Percentiles rank a stretch among this genome's conserved stretches.
Conservation (phyloP, 352 stramenopile genomes). For the Pythium rishiriense region DNA sequence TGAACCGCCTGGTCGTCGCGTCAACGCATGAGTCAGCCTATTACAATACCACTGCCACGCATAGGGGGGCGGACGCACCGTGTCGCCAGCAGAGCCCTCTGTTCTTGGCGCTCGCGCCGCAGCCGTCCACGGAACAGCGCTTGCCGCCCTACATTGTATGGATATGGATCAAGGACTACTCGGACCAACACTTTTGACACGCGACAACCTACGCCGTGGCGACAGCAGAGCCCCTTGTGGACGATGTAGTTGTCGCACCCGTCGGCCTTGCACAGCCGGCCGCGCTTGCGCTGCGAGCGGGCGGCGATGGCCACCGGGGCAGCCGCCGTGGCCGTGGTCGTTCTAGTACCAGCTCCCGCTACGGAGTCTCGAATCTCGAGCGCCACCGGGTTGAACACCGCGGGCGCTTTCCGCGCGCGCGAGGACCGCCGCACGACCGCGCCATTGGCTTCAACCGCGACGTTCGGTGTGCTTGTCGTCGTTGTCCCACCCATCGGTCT, state of each 20-base stretch:
- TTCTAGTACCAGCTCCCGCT: background rate
- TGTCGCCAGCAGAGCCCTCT: slow-evolving; percentile 48
- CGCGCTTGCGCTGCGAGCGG: background rate
- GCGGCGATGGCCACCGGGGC: background rate
- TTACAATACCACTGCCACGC: too few relatives aligned
- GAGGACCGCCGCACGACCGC: too few relatives aligned
- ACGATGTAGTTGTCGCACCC: slow-evolving; percentile 47
- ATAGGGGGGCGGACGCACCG: too few relatives aligned
- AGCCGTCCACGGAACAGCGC: slow-evolving; percentile 40
- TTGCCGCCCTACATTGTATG: slow-evolving; percentile 54
- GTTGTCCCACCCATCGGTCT: too few relatives aligned
- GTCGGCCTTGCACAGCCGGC: slow-evolving; percentile 30
- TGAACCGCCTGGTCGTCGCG: slow-evolving; percentile 19
- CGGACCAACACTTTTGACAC: background rate
- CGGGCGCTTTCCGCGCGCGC: too few relatives aligned
- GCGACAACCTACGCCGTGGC: slow-evolving; percentile 32
- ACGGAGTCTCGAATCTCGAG: too few relatives aligned
- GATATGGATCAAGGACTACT: too few relatives aligned
- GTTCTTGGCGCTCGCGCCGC: slow-evolving; percentile 38
- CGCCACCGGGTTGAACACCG: too few relatives aligned
- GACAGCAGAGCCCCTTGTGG: slow-evolving; percentile 39
- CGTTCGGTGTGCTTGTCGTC: too few relatives aligned
- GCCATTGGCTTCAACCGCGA: too few relatives aligned
- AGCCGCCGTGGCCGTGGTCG: background rate
- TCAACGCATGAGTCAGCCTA: too few relatives aligned